Percentiles rank a stretch among this genome's conserved stretches.
Conservation (phyloP, 1,284 basidiomycete genomes). For the Hemileia vastatrix region DNA sequence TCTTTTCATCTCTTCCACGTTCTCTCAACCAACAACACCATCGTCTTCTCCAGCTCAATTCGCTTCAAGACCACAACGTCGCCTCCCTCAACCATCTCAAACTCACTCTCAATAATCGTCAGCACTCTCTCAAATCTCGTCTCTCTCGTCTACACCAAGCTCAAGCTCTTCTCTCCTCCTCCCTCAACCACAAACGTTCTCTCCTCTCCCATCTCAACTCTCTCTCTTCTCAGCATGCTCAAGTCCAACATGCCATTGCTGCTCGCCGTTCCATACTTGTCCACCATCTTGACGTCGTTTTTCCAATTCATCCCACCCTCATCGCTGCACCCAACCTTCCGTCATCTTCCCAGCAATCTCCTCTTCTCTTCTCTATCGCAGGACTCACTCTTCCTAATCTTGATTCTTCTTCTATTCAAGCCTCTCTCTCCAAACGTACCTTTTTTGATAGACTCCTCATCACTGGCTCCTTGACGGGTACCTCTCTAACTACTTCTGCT, state of each 20-base stretch:
- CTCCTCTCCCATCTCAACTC: slow-evolving; percentile 50
- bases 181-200: slow-evolving; percentile 49
- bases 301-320: slow-evolving; percentile 67
- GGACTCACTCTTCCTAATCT: slow-evolving; percentile 65
- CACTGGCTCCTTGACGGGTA: background rate
- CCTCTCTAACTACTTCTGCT: background rate
- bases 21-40: no score
- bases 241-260: no score
- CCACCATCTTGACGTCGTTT: slow-evolving; percentile 66
- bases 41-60: no score
- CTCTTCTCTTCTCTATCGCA: slow-evolving; percentile 21
- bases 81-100: no score
- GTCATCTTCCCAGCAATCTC: background rate
- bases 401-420: slow-evolving; percentile 72
- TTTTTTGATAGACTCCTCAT: no score
- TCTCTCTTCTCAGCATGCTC: slow-evolving; percentile 51
- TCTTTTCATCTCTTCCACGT: no score
- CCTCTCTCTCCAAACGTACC: slow-evolving; percentile 65
- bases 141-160: no score
- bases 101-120: no score
- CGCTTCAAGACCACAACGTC: no score
- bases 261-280: no score
- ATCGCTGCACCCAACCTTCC: slow-evolving; percentile 55
- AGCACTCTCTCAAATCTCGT: no score
- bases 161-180: no score